These are phyloP conservation scores for Oxalis stricta DNA, from an alignment of 441 rosid species.

Conservation along the genomic window DNA sequence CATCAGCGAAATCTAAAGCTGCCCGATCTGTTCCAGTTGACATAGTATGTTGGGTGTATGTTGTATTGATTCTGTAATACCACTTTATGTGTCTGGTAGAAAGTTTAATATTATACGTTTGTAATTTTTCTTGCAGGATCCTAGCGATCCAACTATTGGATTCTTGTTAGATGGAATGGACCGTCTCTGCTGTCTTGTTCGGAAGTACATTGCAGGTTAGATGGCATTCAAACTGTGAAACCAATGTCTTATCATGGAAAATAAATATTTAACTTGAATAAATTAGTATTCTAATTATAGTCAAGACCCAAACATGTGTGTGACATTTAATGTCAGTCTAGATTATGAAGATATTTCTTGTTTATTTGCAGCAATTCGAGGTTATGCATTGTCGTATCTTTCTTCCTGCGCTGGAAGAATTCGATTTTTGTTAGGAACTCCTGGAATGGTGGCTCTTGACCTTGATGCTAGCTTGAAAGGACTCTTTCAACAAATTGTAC, in stretches of 20 bases:
- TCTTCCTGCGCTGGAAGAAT: constrained; percentile 98
- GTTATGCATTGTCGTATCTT: constrained; percentile 95
- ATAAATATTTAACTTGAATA: too few species aligned
- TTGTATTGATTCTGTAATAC: not conserved
- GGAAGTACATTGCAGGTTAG: constrained; percentile 93
- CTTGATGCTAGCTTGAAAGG: constrained; percentile 81
- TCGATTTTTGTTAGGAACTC: constrained; percentile 85
- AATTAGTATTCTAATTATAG: too few species aligned
- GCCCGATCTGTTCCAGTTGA: constrained; percentile 68
- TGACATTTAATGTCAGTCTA: constrained; percentile 6
- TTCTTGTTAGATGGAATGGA: constrained; percentile 98
- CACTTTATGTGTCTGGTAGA: constrained; percentile 3
- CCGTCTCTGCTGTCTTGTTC: constrained; percentile 83
- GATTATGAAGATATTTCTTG: constrained; percentile 11
- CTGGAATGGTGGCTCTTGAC: constrained; percentile 99
- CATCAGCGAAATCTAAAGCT: constrained; percentile 73
- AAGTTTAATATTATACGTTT: constrained; percentile 4
- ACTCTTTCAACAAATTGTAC: constrained; percentile 76
- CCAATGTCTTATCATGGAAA: not conserved
- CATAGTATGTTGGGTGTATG: constrained; percentile 37
- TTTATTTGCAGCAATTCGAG: constrained; percentile 85
- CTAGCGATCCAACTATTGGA: constrained; percentile 96
- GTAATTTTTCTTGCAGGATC: constrained; percentile 53
- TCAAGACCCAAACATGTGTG: not conserved
- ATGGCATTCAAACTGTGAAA: constrained; percentile 5